Evolutionary conservation across 148 eudicot genomes (phyloP).

Genomic region (Agrostemma githago): DNA sequence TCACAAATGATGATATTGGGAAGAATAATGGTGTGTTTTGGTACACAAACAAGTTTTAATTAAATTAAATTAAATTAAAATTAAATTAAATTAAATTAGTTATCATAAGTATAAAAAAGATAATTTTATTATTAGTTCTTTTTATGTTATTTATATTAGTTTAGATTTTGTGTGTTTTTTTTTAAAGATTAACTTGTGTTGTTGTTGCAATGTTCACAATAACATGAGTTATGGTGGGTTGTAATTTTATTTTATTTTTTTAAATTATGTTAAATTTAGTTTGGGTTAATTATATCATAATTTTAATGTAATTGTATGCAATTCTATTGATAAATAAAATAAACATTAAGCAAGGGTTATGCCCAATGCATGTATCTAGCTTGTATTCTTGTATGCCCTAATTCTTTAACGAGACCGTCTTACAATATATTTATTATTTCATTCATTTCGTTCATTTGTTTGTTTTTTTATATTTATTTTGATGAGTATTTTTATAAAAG

Average conservation of each 20-base stretch:
- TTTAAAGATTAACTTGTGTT: no score
- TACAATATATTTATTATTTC: no score
- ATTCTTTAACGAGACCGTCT: no score
- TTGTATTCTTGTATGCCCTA: background rate
- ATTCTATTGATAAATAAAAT: background rate
- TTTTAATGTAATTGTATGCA: background rate
- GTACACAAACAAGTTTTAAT: conserved; percentile 66
- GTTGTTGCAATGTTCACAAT: background rate
- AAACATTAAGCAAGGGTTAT: background rate
- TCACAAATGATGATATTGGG: conserved; percentile 50
- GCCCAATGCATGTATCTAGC: background rate
- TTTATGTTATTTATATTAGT: no score
- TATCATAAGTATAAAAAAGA: background rate
- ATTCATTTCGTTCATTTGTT: no score
- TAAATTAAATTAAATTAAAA: no score
- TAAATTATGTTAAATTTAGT: background rate
- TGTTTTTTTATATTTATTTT: no score
- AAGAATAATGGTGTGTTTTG: conserved; percentile 67
- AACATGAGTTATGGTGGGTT: background rate
- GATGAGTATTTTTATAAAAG: no score
- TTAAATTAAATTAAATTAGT: background rate
- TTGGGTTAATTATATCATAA: background rate
- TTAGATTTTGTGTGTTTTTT: background rate
- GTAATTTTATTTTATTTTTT: no score
- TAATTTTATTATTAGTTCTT: no score